Evolutionary conservation across 192 early-diverging fungal species (phyloP), one percentile per base, ranked within the genome.

Genomic region (Rhizophlyctis rosea): DNA sequence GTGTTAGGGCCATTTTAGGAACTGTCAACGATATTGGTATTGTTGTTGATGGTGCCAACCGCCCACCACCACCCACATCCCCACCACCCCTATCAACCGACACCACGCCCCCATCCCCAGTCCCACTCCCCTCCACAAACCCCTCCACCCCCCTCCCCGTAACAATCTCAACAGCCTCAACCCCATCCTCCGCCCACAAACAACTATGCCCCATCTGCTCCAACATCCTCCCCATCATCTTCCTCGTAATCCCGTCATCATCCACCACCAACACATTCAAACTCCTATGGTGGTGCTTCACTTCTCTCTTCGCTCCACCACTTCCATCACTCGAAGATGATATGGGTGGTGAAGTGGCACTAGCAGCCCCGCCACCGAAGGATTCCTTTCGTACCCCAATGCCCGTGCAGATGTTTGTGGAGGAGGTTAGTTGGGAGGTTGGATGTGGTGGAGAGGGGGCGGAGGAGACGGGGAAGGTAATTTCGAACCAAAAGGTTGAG

Each of bases 401-500:
- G n/a, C n/a, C n/a, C n/a, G n/a, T n/a, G n/a, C n/a, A n/a, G n/a
- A n/a, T n/a, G n/a, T n/a, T n/a, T n/a, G n/a, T n/a, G n/a, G n/a
- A n/a, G n/a, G n/a, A n/a, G n/a, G n/a, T n/a, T n/a, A n/a, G n/a
- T n/a, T n/a, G n/a, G n/a, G n/a, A n/a, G n/a, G n/a, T 18, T 44
- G 39, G 39, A 44, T 18, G 9, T 7, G 39, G 18, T 7, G 39
- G 39, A 32, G 32, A 7, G 34, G 56, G 0, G 11, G 18, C 56
- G 18, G 27, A 35, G 56, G 63, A 35, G 24, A 67, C 31, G 0
- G 65, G 65, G 23, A 49, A 51, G 18, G 50, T 31, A 1, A 67
- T 31, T 39, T 65, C 64, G 39, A 57, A 58, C 65, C 65, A 67
- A 35, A 67, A 67, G 14, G 47, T 67, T 54, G 55, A 58, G 1